phyloP scores from a whole-genome alignment of 2,329 filamentous ascomycete species.

The Fusarium albidum region DNA sequence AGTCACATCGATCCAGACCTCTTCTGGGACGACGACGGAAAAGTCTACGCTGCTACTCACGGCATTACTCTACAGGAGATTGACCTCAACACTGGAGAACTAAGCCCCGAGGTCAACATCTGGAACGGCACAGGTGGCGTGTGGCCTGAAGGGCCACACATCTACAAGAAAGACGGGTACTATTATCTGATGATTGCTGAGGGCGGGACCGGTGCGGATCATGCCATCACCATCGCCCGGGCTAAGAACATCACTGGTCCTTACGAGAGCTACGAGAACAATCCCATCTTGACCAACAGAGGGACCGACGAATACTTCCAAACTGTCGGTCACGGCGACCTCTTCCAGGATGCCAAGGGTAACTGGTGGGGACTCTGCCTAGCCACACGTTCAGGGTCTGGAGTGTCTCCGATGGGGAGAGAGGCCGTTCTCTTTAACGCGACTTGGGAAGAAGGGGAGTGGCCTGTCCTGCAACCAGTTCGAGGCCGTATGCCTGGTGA shows the following conservation, averaged over 20 bases:
- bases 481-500: slow-evolving; percentile 43
- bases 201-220: slow-evolving; percentile 51
- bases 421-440: slow-evolving; percentile 56
- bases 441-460: slow-evolving; percentile 57
- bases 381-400: slow-evolving; percentile 31
- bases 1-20: slow-evolving; percentile 52
- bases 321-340: slow-evolving; percentile 43
- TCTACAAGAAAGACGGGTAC: slow-evolving; percentile 51
- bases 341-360: slow-evolving; percentile 45
- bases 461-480: slow-evolving; percentile 52
- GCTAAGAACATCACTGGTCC: slow-evolving; percentile 46
- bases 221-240: slow-evolving; percentile 48
- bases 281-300: slow-evolving; percentile 49
- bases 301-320: slow-evolving; percentile 43
- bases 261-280: slow-evolving; percentile 45
- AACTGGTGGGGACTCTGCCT: slow-evolving; percentile 59
- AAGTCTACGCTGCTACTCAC: slow-evolving; percentile 55
- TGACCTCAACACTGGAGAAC: slow-evolving; percentile 12
- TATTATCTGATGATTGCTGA: slow-evolving; percentile 57
- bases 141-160: slow-evolving; percentile 62
- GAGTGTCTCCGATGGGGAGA: slow-evolving; percentile 54
- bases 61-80: slow-evolving; percentile 39
- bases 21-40: slow-evolving; percentile 65
- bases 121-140: slow-evolving; percentile 57
- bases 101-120: slow-evolving; percentile 45